Base-by-base conservation (phyloP, 1,139 yeast genomes). In the Yamadazyma sp. region DNA sequence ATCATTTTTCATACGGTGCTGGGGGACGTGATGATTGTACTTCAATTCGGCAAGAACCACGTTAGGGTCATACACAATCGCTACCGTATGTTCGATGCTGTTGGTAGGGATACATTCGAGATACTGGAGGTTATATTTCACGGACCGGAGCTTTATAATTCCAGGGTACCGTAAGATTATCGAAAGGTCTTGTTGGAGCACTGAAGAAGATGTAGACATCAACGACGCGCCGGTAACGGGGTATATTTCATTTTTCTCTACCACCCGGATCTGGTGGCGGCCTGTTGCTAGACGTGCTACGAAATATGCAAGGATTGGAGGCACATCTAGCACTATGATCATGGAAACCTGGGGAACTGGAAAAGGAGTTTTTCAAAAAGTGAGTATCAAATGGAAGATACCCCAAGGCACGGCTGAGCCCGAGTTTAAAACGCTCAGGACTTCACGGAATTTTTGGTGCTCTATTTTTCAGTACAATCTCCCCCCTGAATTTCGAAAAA, bases 221-320 rank as follows among this genome's bases (percentile, higher is more conserved):
- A 38, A 9, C 9, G 36, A 30, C 10, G 16, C 25, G 18, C 42
- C 42, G 3, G 37, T 17, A 3, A 39, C 12, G 12, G 42, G 42
- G 25, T 39, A 39, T 3, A 18, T 12, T 12, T 35, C 39, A 2
- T 22, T 29, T n/a, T 20, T 18, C 5, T 39, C 22, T 14, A 29
- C 15, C 10, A 33, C 12, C 3, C 12, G 22, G 20, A 24, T 8
- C 5, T 18, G 11, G 5, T 20, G 20, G 15, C 15, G 33, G 16
- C 11, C 3, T 10, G 33, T 12, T 12, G 22, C 6, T 4, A 16
- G 33, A 3, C 7, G 5, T 18, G 37, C 39, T 17, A 33, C 25
- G 16, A 36, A 9, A 14, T 29, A 18, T 14, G 31, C 39, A 8
- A 33, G 23, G 6, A 39, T 14, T 7, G 42, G 42, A 2, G 42